These are phyloP conservation scores for Keithomyces neogunnii DNA, from an alignment of 2,329 filamentous ascomycete species.

Conservation along the genomic window DNA sequence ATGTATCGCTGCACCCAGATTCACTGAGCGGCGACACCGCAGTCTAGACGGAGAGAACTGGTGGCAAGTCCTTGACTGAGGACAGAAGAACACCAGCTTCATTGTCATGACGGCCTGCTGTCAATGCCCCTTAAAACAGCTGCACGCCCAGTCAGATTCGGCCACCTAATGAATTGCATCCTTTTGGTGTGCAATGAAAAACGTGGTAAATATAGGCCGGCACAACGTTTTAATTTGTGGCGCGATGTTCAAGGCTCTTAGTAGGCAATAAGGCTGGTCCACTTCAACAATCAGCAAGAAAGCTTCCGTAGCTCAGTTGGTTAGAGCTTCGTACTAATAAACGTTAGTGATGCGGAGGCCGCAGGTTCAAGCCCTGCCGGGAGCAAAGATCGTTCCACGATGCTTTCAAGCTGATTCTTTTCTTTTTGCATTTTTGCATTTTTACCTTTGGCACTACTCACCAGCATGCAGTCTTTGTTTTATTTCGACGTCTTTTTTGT, in stretches of 20 bases:
- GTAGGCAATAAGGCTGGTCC: not conserved
- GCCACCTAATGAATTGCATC: no score
- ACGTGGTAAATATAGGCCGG: no score
- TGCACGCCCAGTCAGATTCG: no score
- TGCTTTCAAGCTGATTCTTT: not conserved
- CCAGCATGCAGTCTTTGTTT: not conserved
- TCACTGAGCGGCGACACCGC: no score
- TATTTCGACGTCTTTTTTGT: slow-evolving; percentile 1
- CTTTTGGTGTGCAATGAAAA: no score
- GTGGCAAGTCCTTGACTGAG: no score
- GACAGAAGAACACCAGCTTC: no score
- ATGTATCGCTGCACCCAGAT: no score
- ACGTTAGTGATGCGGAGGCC: not conserved
- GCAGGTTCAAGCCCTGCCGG: slow-evolving; percentile 1
- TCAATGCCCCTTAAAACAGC: no score
- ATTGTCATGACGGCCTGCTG: no score
- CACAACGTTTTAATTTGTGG: no score
- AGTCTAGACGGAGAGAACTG: no score
- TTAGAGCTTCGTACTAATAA: slow-evolving; percentile 1
- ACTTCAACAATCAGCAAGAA: not conserved
- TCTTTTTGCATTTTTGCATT: not conserved
- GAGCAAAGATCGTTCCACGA: not conserved
- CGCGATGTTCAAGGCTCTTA: not conserved
- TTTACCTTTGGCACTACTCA: not conserved
- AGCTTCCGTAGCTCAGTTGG: slow-evolving; percentile 1